A percentile compares a stretch with the other conserved stretches of the same genome.
phyloP scores from a whole-genome alignment of 106 monocot genomes.

The Dioscorea zingiberensis region DNA sequence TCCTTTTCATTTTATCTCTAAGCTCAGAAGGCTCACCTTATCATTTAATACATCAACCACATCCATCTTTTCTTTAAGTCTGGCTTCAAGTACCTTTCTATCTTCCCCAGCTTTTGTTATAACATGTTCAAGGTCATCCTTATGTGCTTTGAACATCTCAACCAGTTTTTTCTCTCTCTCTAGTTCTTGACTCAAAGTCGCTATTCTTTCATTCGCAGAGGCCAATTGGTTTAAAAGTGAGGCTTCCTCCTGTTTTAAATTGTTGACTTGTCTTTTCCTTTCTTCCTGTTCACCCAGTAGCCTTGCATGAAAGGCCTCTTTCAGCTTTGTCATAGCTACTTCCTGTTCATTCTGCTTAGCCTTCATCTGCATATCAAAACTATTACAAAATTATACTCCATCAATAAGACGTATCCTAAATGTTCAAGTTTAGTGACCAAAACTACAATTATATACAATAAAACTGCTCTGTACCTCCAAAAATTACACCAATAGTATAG shows the following conservation, averaged over 20 bases:
- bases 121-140: slow-evolving; percentile 32
- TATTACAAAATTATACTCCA: not conserved
- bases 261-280: slow-evolving; percentile 34
- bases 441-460: not conserved
- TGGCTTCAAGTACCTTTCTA: slow-evolving; percentile 50
- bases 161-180: slow-evolving; percentile 31
- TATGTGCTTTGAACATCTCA: slow-evolving; percentile 43
- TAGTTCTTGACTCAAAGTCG: slow-evolving; percentile 51
- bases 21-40: slow-evolving; percentile 35
- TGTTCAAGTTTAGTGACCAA: not conserved
- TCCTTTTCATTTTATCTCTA: slow-evolving; percentile 72
- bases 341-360: slow-evolving; percentile 36
- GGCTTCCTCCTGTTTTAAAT: slow-evolving; percentile 44
- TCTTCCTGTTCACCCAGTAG: slow-evolving; percentile 46
- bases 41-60: slow-evolving; percentile 49
- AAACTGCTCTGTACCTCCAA: not conserved
- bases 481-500: not conserved
- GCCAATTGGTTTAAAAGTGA: slow-evolving; percentile 45
- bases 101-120: slow-evolving; percentile 37
- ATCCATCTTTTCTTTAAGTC: slow-evolving; percentile 42
- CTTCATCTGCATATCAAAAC: slow-evolving; percentile 47
- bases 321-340: slow-evolving; percentile 26
- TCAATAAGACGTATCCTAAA: not conserved
- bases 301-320: slow-evolving; percentile 46
- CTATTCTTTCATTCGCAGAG: slow-evolving; percentile 46